phyloP scores from a whole-genome alignment of 345 rosid genomes.

The Rhodamnia rubescens region DNA sequence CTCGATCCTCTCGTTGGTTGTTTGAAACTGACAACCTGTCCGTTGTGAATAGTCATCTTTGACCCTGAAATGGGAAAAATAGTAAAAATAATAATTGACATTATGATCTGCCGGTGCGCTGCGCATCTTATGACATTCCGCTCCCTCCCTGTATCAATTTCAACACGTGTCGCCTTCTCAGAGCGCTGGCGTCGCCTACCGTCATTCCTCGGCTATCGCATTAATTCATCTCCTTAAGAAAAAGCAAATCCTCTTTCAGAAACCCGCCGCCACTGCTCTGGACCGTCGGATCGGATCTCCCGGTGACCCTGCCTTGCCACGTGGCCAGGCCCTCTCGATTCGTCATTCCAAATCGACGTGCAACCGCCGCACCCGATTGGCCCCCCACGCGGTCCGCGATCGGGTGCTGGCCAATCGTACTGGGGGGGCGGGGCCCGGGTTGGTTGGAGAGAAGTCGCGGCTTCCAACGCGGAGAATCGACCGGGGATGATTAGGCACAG shows the following conservation, averaged over 20 bases:
- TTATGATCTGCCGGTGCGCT: background rate
- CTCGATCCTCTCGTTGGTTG: background rate
- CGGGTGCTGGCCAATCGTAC: background rate
- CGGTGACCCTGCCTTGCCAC: background rate
- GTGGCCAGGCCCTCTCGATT: background rate
- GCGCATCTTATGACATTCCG: background rate
- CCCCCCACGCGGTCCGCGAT: background rate
- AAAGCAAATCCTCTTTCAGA: background rate
- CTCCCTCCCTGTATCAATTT: too few relatives aligned
- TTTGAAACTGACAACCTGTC: background rate
- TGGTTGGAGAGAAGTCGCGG: background rate
- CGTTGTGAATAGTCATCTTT: background rate
- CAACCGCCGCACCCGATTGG: background rate
- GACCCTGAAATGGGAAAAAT: background rate
- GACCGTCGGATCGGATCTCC: background rate
- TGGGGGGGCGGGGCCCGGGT: background rate
- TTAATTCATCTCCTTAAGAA: background rate
- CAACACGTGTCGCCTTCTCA: background rate
- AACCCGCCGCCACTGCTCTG: background rate
- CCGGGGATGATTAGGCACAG: background rate
- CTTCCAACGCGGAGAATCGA: conserved; percentile 8
- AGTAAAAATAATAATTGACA: background rate
- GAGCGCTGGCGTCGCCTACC: background rate
- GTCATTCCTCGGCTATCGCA: background rate
- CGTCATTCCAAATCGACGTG: background rate